Evolutionary conservation across 2,329 filamentous ascomycete genomes (phyloP), one percentile per base, ranked within the genome.

Genomic region (Ascochyta koolunga): DNA sequence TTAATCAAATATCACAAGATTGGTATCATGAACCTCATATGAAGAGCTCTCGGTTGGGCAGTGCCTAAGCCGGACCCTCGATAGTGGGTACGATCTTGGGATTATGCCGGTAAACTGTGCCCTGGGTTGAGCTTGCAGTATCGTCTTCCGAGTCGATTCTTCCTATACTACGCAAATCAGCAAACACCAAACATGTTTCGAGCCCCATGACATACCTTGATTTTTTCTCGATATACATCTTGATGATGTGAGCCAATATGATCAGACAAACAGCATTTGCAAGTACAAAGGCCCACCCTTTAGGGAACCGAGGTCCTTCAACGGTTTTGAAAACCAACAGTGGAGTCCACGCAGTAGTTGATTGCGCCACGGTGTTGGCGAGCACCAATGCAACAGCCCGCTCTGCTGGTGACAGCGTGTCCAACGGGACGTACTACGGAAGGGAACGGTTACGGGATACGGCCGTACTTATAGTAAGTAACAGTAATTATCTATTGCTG

Each of bases 261-360:
- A 78, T 76, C 50, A 78, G 56, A 29, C 70, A 74, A 13, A 77
- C 61, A 6, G 76, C 68, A 55, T 73, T 76, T 0, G 61, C 76
- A 22, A 77, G 64, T 4, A 74, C 71, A 53, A 79, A 80, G 0
- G 77, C 62, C 62, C 77, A 79, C 0, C 78, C 78, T 48, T 79
- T 79, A 1, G 62, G 65, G 55, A 78, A 80, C 0, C 75, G 62
- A 1, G 78, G 77, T 1, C 68, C 77, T 58, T 80, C 78, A 2
- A 76, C 70, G 0, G 78, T 80, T 56, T 76, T 76, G 58, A 83
- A 86, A 0, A 79, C 77, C 11, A 86, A 62, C 2, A 85, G 60
- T 3, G 78, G 79, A 2, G 81, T 84, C 83, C 83, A 86, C 0
- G 80, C 82, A 0, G 81, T 85, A 0, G 81, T 81, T 0, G 78